Evolutionary conservation across 352 stramenopile species (phyloP).

Genomic region (Pythium aristosporum): DNA sequence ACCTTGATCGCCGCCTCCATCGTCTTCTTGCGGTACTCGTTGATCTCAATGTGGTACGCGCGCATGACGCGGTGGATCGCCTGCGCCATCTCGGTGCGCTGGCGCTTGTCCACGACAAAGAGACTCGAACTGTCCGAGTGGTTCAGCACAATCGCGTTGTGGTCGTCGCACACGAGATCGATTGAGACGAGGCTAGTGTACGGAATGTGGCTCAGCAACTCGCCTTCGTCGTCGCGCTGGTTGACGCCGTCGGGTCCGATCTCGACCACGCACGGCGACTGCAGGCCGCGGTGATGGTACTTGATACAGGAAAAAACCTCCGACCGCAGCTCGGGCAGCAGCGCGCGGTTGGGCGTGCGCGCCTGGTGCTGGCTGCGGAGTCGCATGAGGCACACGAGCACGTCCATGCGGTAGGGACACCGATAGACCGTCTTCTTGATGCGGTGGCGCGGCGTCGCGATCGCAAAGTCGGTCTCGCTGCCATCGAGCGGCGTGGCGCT

Average conservation of each 20-base stretch:
- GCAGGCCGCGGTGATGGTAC: conserved; percentile 52
- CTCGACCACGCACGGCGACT: conserved; percentile 69
- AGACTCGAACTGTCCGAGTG: conserved; percentile 83
- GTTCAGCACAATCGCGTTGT: conserved; percentile 69
- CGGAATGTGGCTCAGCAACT: conserved; percentile 77
- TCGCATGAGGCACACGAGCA: conserved; percentile 77
- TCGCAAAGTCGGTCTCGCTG: conserved; percentile 68
- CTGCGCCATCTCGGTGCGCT: conserved; percentile 67
- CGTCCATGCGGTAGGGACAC: conserved; percentile 81
- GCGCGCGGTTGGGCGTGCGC: conserved; percentile 27
- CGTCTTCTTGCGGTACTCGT: conserved; percentile 84
- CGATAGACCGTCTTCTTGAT: conserved; percentile 84
- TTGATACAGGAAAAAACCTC: conserved; percentile 59
- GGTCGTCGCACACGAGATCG: conserved; percentile 76
- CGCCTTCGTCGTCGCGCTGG: conserved; percentile 70
- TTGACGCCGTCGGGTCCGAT: conserved; percentile 73
- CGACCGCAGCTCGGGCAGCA: conserved; percentile 50
- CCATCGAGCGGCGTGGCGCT: conserved; percentile 55
- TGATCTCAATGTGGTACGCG: conserved; percentile 78
- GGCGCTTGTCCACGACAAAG: conserved; percentile 61
- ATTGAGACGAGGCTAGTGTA: conserved; percentile 85
- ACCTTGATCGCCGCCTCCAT: conserved; percentile 60
- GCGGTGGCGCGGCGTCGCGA: conserved; percentile 70
- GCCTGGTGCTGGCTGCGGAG: conserved; percentile 64
- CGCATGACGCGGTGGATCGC: conserved; percentile 70